Evolutionary conservation across 2,329 filamentous ascomycete species (phyloP).

Genomic region (Fusarium sp.): DNA sequence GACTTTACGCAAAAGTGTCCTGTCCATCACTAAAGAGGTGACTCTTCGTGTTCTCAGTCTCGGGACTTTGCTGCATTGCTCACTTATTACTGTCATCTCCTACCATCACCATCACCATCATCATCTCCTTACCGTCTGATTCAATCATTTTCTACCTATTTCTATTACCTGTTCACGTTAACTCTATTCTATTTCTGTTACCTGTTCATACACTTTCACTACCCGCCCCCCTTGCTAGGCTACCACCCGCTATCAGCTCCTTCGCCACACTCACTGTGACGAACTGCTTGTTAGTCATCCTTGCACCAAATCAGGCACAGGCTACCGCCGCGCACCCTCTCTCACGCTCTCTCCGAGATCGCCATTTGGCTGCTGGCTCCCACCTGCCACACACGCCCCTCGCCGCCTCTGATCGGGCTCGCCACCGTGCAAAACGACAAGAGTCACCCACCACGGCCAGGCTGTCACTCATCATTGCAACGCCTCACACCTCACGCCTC

Average conservation of each 20-base stretch:
- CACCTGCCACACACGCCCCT: constrained; percentile 46
- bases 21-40: constrained; percentile 35
- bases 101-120: constrained; percentile 17
- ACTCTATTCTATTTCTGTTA: constrained; percentile 27
- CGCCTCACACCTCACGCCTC: constrained; percentile 51
- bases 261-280: constrained; percentile 48
- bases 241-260: constrained; percentile 39
- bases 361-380: constrained; percentile 52
- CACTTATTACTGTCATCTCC: constrained; percentile 30
- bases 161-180: constrained; percentile 18
- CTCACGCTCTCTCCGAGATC: constrained; percentile 57
- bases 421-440: constrained; percentile 53
- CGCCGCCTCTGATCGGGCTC: constrained; percentile 52
- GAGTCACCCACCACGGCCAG: constrained; percentile 53
- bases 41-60: constrained; percentile 44
- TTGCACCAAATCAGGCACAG: constrained; percentile 41
- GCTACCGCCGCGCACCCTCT: constrained; percentile 47
- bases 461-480: constrained; percentile 44
- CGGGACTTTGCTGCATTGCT: constrained; percentile 50
- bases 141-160: constrained; percentile 22
- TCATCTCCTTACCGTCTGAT: constrained; percentile 30
- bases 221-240: constrained; percentile 37
- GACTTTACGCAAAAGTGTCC: constrained; percentile 41
- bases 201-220: constrained; percentile 23
- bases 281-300: constrained; percentile 45